Evolutionary conservation across 176 grass and related monocot species (phyloP).

Genomic region (Musa itinerans): DNA sequence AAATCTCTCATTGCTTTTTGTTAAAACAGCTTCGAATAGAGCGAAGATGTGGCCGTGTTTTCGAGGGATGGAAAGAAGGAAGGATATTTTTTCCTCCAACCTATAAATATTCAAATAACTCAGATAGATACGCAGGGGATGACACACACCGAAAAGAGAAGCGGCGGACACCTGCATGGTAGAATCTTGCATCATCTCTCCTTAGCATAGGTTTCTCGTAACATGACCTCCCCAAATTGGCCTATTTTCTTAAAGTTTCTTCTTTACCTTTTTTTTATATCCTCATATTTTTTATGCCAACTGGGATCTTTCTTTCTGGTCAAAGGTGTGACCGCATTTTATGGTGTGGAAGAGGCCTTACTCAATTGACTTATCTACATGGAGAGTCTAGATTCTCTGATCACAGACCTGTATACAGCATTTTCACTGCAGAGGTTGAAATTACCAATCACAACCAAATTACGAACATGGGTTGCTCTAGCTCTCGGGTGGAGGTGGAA

Average conservation of each 20-base stretch:
- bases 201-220: background rate
- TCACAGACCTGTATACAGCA: conserved; percentile 77
- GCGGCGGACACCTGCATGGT: conserved; percentile 91
- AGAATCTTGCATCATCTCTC: conserved; percentile 21
- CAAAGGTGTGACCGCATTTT: conserved; percentile 91
- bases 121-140: conserved; percentile 79
- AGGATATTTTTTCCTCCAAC: conserved; percentile 95
- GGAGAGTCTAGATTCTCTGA: conserved; percentile 94
- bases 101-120: conserved; percentile 98
- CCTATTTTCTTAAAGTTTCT: no score
- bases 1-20: conserved; percentile 19
- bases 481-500: conserved; percentile 81
- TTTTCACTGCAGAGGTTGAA: conserved; percentile 85
- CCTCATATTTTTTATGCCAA: background rate
- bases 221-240: background rate
- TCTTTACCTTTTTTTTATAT: no score
- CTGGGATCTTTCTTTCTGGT: conserved; percentile 1
- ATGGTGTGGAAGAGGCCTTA: conserved; percentile 71
- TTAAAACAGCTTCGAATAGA: conserved; percentile 71
- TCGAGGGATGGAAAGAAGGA: conserved; percentile 95
- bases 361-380: conserved; percentile 62
- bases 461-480: conserved; percentile 55
- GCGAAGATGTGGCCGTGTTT: conserved; percentile 69
- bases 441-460: conserved; percentile 42
- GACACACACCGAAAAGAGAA: conserved; percentile 74